phyloP scores from a whole-genome alignment of 805 yeast species.

The Helenozyma baotianmanensis region DNA sequence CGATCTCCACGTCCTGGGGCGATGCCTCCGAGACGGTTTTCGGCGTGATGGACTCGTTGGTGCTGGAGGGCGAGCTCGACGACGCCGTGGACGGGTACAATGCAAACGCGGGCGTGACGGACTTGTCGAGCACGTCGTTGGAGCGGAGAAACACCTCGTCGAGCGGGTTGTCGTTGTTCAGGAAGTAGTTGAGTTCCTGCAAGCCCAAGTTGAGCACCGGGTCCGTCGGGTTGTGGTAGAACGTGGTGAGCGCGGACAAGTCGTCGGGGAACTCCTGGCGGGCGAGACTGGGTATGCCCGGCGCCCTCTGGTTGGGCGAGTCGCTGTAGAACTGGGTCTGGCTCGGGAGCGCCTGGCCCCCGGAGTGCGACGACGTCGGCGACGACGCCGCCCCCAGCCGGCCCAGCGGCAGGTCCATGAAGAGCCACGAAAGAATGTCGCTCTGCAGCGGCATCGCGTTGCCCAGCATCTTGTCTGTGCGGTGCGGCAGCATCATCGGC shows the following conservation, averaged over 20 bases:
- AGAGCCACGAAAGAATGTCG: slow-evolving; percentile 37
- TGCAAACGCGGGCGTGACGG: not conserved
- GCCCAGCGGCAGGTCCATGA: slow-evolving; percentile 6
- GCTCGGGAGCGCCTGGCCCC: no score
- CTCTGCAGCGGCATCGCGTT: slow-evolving; percentile 29
- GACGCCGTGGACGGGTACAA: slow-evolving; percentile 19
- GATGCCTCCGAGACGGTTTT: slow-evolving; percentile 10
- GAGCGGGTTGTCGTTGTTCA: slow-evolving; percentile 34
- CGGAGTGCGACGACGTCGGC: no score
- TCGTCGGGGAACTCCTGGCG: no score
- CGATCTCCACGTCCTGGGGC: slow-evolving; percentile 4
- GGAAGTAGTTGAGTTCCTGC: slow-evolving; percentile 37
- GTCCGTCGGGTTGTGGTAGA: slow-evolving; percentile 5
- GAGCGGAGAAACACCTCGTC: slow-evolving; percentile 28
- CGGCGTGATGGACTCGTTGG: slow-evolving; percentile 21
- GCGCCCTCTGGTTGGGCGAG: no score
- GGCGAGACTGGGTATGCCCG: no score
- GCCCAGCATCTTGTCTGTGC: no score
- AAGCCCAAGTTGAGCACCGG: slow-evolving; percentile 19
- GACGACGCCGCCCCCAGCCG: no score
- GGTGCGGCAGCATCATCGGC: no score
- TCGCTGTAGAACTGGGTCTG: no score
- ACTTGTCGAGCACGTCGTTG: slow-evolving; percentile 5
- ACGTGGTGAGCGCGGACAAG: not conserved
- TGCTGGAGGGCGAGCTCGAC: slow-evolving; percentile 30